Evolutionary conservation across 441 rosid genomes (phyloP).

Genomic region (Populus hybrid): DNA sequence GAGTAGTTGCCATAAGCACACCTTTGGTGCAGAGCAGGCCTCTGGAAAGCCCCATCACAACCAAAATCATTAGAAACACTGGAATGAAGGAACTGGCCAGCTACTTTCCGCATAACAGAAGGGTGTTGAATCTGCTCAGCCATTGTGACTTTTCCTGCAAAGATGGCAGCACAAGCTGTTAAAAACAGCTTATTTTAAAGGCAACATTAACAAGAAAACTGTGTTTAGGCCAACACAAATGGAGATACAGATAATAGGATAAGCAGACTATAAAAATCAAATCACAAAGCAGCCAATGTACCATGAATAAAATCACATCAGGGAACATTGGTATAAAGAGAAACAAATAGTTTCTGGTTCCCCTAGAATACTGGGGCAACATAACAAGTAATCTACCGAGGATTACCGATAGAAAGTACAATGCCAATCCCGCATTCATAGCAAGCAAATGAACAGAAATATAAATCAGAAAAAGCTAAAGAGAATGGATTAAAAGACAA

Average conservation of each 20-base stretch:
- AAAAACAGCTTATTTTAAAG: not conserved
- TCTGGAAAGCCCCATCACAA: slow-evolving; percentile 43
- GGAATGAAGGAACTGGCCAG: slow-evolving; percentile 51
- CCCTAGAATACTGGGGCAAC: not conserved
- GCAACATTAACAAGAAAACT: slow-evolving; percentile 2
- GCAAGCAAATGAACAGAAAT: not conserved
- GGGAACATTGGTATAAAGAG: not conserved
- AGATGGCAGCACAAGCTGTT: not conserved
- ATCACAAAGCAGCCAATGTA: not conserved
- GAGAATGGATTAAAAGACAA: not conserved
- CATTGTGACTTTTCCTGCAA: slow-evolving; percentile 47
- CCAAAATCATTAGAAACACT: slow-evolving; percentile 38
- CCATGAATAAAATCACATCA: not conserved
- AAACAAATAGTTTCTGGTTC: not conserved
- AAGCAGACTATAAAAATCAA: not conserved
- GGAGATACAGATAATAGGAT: not conserved
- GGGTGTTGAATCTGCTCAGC: slow-evolving; percentile 69
- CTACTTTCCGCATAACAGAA: slow-evolving; percentile 55
- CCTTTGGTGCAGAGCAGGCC: slow-evolving; percentile 41
- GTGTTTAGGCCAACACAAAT: not conserved
- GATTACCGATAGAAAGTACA: not conserved
- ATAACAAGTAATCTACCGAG: not conserved
- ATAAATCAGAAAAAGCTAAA: not conserved
- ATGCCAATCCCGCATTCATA: not conserved
- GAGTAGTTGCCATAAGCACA: slow-evolving; percentile 45